Percentiles rank a stretch among this genome's conserved stretches.
Evolutionary conservation across 306 rosid species (phyloP).

Genomic region (Lithocarpus polystachyus): DNA sequence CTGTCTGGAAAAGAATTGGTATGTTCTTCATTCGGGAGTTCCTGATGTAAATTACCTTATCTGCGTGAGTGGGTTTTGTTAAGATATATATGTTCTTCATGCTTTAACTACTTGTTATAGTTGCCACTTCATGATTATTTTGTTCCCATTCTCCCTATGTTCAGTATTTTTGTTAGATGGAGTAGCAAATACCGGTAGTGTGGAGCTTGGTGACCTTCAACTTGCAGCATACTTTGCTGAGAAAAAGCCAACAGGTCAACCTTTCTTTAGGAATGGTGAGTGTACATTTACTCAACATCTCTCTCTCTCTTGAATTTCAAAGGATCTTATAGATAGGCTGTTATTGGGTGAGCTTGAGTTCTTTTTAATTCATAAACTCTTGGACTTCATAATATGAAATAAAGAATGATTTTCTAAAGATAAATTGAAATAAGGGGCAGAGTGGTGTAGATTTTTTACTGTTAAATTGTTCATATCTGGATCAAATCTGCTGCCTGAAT

Average conservation of each 20-base stretch:
- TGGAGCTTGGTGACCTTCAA: slow-evolving; percentile 77
- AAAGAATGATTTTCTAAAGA: not conserved
- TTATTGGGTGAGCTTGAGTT: slow-evolving; percentile 15
- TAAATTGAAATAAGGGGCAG: not conserved
- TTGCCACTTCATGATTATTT: slow-evolving; percentile 13
- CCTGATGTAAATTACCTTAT: not conserved
- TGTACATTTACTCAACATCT: slow-evolving; percentile 14
- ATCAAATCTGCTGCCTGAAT: not conserved
- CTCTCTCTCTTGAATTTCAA: slow-evolving; percentile 3
- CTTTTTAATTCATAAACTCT: slow-evolving; percentile 2
- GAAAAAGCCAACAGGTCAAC: slow-evolving; percentile 72
- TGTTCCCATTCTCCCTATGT: slow-evolving; percentile 18
- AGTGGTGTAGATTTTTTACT: not conserved
- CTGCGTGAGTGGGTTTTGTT: not conserved
- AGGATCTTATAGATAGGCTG: not conserved
- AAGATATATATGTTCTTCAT: not conserved
- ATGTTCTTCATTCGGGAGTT: slow-evolving; percentile 25
- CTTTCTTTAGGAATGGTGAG: slow-evolving; percentile 75
- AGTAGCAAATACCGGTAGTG: slow-evolving; percentile 59
- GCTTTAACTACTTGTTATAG: not conserved
- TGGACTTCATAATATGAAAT: not conserved
- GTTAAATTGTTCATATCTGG: slow-evolving; percentile 16
- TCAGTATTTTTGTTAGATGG: slow-evolving; percentile 66
- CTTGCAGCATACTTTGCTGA: slow-evolving; percentile 69
- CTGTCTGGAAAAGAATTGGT: slow-evolving; percentile 76